Evolutionary conservation across 805 yeast species (phyloP), one percentile per base, ranked within the genome.

Genomic region (Millerozyma miso): DNA sequence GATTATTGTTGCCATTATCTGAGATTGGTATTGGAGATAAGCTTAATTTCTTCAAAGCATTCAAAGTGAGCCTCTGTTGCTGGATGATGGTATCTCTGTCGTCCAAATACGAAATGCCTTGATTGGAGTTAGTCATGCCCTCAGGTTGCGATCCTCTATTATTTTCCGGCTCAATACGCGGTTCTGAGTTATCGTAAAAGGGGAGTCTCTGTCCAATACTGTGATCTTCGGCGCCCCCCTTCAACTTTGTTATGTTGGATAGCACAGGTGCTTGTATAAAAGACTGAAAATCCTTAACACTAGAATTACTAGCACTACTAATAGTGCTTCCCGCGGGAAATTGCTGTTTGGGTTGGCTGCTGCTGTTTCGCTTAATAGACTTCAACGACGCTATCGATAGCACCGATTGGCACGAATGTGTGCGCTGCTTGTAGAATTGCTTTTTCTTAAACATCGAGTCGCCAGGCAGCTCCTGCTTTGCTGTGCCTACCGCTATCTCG

Each of bases 181-280:
- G 17, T 13, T 41, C 29, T 18, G 41, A 36, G 41, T 52, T 48
- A 38, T 62, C 62, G 37, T 60, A 56, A 41, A 71, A 71, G 4
- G 75, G 74, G 17, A 65, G 49, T 43, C 63, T 67, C 41, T 65
- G 64, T 18, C 76, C 76, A n/a, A 71, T 71, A 39, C 61, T 67
- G 4, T 60, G 48, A 26, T 67, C 66, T 36, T 66, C 66, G 16
- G 49, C 52, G n/a, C 43, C 45, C 31, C 33, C 34, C 32, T 59
- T 64, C 35, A 59, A 51, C 38, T 60, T 65, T 15, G 69, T 46
- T 34, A 67, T 63, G 43, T 66, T 58, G 33, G 70, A 65, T 36
- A 71, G 54, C 3, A 69, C 74, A 1, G 76, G 76, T 1, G 74
- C 76, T 53, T 71, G 76, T 41, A 71, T 71, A 44, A 66, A 69